phyloP scores from a whole-genome alignment of 345 rosid species.

The Lepidium africanum region DNA sequence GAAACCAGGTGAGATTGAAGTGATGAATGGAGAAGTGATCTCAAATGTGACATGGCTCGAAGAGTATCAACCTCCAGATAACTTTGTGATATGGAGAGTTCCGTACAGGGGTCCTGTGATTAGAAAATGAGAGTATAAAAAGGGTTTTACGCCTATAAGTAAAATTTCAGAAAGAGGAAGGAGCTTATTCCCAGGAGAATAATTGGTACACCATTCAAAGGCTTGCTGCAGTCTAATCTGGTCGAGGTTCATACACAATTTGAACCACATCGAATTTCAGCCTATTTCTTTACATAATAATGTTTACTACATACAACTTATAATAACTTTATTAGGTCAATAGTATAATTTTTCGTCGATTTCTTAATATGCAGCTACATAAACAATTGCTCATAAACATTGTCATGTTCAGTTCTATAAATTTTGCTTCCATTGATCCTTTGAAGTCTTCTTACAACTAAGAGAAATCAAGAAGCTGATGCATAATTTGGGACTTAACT shows the following conservation, averaged over 20 bases:
- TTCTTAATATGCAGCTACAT: not conserved
- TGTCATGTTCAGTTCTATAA: not conserved
- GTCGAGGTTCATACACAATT: slow-evolving; percentile 14
- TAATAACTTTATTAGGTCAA: not conserved
- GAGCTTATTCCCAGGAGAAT: slow-evolving; percentile 3
- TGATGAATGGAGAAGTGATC: slow-evolving; percentile 46
- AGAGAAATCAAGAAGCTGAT: not conserved
- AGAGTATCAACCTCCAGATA: slow-evolving; percentile 84
- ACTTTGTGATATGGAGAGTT: slow-evolving; percentile 73
- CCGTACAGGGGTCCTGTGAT: slow-evolving; percentile 71
- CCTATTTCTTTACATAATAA: slow-evolving; percentile 5
- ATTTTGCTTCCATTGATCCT: not conserved
- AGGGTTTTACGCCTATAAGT: not conserved
- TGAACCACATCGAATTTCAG: slow-evolving; percentile 2
- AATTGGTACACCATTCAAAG: slow-evolving; percentile 2
- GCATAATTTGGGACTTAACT: not conserved
- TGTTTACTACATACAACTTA: slow-evolving; percentile 14
- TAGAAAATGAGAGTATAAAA: slow-evolving; percentile 40
- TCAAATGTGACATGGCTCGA: slow-evolving; percentile 75
- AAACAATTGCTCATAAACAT: not conserved
- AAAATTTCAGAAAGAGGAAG: not conserved
- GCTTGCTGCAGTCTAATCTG: slow-evolving; percentile 1
- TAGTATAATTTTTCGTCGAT: not conserved
- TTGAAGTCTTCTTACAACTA: not conserved
- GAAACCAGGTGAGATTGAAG: slow-evolving; percentile 52